Percentiles rank a stretch among this genome's conserved stretches.
Evolutionary conservation across 2,329 filamentous ascomycete genomes (phyloP).

Genomic region (Ciborinia camelliae): DNA sequence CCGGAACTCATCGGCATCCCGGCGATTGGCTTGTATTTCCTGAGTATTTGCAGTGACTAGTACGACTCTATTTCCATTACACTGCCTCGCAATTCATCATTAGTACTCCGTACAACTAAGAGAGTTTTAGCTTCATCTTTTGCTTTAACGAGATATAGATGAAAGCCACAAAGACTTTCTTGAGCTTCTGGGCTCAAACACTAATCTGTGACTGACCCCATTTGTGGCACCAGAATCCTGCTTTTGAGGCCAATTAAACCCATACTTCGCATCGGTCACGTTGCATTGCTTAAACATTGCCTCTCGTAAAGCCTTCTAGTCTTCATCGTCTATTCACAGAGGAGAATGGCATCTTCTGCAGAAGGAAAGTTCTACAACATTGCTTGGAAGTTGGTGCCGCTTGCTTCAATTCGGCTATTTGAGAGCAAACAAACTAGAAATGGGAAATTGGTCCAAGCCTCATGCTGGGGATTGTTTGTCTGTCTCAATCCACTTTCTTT

Average conservation of each 20-base stretch:
- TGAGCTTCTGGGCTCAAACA: not conserved
- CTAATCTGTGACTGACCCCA: slow-evolving; percentile 1
- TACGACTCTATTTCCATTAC: slow-evolving; percentile 1
- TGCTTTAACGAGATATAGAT: not conserved
- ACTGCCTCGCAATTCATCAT: slow-evolving; percentile 12
- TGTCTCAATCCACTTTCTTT: not conserved
- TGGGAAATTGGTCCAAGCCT: not conserved
- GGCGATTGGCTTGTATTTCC: not conserved
- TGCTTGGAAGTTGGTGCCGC: slow-evolving; percentile 5
- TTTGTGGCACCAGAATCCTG: not conserved
- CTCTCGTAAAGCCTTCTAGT: not conserved
- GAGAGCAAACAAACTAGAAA: slow-evolving; percentile 10
- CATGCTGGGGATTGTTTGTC: slow-evolving; percentile 6
- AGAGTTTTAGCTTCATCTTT: not conserved
- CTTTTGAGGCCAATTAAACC: slow-evolving; percentile 2
- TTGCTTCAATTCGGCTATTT: not conserved
- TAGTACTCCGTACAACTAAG: not conserved
- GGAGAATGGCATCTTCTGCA: not conserved
- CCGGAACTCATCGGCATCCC: slow-evolving; percentile 6
- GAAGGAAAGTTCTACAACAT: slow-evolving; percentile 15
- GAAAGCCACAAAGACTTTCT: slow-evolving; percentile 2
- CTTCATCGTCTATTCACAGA: not conserved
- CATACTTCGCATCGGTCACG: not conserved
- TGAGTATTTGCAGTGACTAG: not conserved
- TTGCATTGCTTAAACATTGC: not conserved